These are phyloP conservation scores for Jacaranda mimosifolia DNA, from an alignment of 257 asterid species.

Conservation along the genomic window DNA sequence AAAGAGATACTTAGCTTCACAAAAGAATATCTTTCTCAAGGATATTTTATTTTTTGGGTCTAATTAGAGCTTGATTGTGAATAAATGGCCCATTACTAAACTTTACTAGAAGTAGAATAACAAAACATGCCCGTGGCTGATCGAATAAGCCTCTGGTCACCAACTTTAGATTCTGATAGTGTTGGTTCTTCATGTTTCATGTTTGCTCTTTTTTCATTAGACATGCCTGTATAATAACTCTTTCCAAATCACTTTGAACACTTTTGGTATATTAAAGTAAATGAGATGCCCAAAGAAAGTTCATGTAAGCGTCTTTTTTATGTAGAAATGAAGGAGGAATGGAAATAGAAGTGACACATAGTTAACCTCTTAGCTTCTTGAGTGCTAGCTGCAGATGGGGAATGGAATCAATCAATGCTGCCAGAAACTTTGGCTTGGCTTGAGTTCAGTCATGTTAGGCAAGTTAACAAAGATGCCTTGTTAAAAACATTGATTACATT, in stretches of 20 bases:
- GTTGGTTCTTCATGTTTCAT: neutral
- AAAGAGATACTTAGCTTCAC: slow-evolving; percentile 4
- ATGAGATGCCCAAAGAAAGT: neutral
- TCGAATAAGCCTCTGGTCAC: slow-evolving; percentile 1
- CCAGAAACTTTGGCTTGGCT: neutral
- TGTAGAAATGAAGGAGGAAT: slow-evolving; percentile 13
- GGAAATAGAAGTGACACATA: neutral
- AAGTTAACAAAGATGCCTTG: slow-evolving; percentile 2
- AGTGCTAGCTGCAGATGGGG: neutral
- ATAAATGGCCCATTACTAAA: neutral
- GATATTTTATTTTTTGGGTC: neutral
- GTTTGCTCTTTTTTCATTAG: neutral
- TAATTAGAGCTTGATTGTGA: slow-evolving; percentile 6
- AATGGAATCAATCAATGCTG: neutral
- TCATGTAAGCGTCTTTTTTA: neutral
- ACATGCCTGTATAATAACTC: neutral
- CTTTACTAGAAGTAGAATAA: slow-evolving; percentile 7
- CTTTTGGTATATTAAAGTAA: neutral
- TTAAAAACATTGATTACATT: neutral
- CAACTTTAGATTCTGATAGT: slow-evolving; percentile 13
- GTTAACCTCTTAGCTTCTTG: slow-evolving; percentile 11
- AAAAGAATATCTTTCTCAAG: slow-evolving; percentile 12
- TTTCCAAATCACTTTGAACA: too few species aligned
- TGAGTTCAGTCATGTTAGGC: neutral
- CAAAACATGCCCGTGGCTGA: slow-evolving; percentile 4